Evolutionary conservation across 2,329 filamentous ascomycete genomes (phyloP).

Genomic region (Kalmusia sp.): DNA sequence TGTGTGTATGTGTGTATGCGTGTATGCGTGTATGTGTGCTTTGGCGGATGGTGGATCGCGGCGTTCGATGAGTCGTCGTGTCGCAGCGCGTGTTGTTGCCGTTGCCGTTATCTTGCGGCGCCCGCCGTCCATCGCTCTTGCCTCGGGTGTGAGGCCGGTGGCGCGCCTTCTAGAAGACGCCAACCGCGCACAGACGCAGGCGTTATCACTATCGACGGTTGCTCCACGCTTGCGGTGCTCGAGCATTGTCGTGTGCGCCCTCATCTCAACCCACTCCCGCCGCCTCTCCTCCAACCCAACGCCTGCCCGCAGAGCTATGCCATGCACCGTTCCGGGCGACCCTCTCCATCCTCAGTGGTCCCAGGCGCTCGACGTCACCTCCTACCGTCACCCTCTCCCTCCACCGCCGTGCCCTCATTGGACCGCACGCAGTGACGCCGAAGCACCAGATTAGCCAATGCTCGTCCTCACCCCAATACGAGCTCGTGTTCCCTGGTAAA

Average conservation of each 20-base stretch:
- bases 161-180: conserved; percentile 12
- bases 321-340: neutral
- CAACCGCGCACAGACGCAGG: conserved; percentile 6
- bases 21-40: too few relatives aligned
- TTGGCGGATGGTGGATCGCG: too few relatives aligned
- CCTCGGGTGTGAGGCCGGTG: conserved; percentile 16
- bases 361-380: neutral
- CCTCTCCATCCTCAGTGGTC: neutral
- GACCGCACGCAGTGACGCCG: neutral
- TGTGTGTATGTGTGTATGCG: too few relatives aligned
- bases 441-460: conserved; percentile 13
- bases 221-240: neutral
- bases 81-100: too few relatives aligned
- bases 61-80: too few relatives aligned
- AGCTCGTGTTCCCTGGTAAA: conserved; percentile 9
- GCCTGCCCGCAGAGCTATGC: neutral
- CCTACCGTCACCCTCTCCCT: neutral
- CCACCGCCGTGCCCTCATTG: neutral
- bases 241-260: neutral
- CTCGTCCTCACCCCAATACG: conserved; percentile 19
- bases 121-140: neutral
- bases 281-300: conserved; percentile 1
- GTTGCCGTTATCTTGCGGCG: too few relatives aligned
- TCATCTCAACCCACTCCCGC: neutral
- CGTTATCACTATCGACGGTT: conserved; percentile 2